phyloP scores from a whole-genome alignment of 1,139 yeast genomes.

The Debaryomyces fabryi region DNA sequence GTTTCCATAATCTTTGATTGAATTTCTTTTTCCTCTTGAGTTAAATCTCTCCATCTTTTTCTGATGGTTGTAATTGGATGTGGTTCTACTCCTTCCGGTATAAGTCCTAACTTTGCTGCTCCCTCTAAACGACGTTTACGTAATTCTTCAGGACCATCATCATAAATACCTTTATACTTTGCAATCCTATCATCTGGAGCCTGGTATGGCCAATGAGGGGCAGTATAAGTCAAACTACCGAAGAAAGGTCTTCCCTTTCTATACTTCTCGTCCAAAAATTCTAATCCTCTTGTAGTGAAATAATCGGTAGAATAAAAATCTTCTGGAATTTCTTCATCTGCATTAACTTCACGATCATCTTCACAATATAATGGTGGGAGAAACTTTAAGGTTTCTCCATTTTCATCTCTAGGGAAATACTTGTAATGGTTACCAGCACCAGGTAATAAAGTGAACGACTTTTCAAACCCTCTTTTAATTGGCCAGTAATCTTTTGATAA shows the following conservation, averaged over 20 bases:
- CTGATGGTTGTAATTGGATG: slow-evolving; percentile 48
- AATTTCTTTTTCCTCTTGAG: slow-evolving; percentile 31
- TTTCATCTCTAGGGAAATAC: slow-evolving; percentile 41
- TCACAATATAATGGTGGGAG: slow-evolving; percentile 40
- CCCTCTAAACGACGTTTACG: slow-evolving; percentile 39
- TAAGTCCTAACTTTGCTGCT: slow-evolving; percentile 47
- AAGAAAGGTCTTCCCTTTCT: slow-evolving; percentile 51
- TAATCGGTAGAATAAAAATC: slow-evolving; percentile 50
- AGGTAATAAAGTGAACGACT: slow-evolving; percentile 52
- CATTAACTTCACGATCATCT: slow-evolving; percentile 37
- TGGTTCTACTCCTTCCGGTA: slow-evolving; percentile 46
- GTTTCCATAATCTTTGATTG: slow-evolving; percentile 54
- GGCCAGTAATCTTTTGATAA: slow-evolving; percentile 54
- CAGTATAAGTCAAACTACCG: slow-evolving; percentile 56
- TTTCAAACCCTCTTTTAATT: slow-evolving; percentile 52
- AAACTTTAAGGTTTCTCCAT: slow-evolving; percentile 27
- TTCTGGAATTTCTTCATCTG: slow-evolving; percentile 41
- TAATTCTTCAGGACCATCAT: slow-evolving; percentile 50
- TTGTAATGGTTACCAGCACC: slow-evolving; percentile 64
- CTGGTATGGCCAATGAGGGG: slow-evolving; percentile 67
- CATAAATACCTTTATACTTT: slow-evolving; percentile 53
- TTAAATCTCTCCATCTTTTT: slow-evolving; percentile 46
- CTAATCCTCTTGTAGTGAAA: slow-evolving; percentile 48
- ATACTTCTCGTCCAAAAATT: slow-evolving; percentile 31
- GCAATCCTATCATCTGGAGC: slow-evolving; percentile 51